Evolutionary conservation across 1,139 yeast genomes (phyloP), one percentile per base, ranked within the genome.

Genomic region (Meyerozyma guilliermondii): DNA sequence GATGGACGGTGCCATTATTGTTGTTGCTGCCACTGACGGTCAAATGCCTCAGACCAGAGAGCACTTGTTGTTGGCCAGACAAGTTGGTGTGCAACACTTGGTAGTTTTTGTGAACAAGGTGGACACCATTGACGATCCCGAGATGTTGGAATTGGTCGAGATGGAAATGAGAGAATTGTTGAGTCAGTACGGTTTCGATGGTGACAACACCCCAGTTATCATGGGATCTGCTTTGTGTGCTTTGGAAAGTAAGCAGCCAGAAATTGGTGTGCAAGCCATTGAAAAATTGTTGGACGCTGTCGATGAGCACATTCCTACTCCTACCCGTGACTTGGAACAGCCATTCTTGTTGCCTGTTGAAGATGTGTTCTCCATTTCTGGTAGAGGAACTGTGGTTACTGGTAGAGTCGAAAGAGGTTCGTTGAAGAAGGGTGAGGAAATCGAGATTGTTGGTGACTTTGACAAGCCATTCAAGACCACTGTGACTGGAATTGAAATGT

Each of bases 1-100:
- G 70, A 91, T 91, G 98, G 98, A 92, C 68, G 98, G 98, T 78
- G 98, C 98, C 55, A 91, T 92, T 60, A 91, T 92, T 74, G 98
- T 92, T 53, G 98, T 92, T 68, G 98, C 98, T 62, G 98, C 98
- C 52, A 78, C 96, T 47, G 98, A 92, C 63, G 98, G 98, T 63
- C 96, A 91, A 74, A 92, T 92, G 98, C 98, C 97, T 63, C 98
- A 92, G 78, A 94, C 98, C 57, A 87, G 97, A 77, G 98, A 92
- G 76, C 98, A 92, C 74, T 78, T 92, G 76, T 76, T 92, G 69
- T 83, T 92, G 63, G 98, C 98, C 51, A 89, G 98, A 79, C 98
- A 92, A 78, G 98, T 92, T 64, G 99, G 99, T 80, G 96, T 92
- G 55, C 95, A 92, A 74, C 80, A 89, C 72, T 81, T 92, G 66